Evolutionary conservation across 2,329 filamentous ascomycete genomes (phyloP).

Genomic region (Trichoderma polysporum): DNA sequence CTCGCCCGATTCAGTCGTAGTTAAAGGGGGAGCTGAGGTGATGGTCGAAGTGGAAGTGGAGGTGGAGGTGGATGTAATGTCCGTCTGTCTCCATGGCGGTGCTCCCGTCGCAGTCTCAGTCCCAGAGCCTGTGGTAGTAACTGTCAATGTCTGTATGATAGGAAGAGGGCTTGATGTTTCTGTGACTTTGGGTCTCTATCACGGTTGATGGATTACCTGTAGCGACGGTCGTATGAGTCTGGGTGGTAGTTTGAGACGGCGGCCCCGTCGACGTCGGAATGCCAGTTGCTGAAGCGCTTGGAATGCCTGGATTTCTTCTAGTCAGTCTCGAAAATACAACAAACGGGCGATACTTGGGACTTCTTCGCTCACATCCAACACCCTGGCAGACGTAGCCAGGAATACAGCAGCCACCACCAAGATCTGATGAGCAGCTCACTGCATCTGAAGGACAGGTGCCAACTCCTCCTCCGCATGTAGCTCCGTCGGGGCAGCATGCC

Average conservation of each 20-base stretch:
- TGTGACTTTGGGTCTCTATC: conserved; percentile 43
- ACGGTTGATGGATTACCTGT: conserved; percentile 41
- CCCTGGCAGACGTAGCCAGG: conserved; percentile 68
- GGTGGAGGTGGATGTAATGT: neutral
- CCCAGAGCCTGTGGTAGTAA: conserved; percentile 40
- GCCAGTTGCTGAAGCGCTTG: conserved; percentile 34
- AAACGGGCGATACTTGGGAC: neutral
- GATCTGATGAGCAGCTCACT: conserved; percentile 60
- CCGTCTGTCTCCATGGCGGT: conserved; percentile 47
- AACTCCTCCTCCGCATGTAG: conserved; percentile 62
- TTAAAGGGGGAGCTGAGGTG: neutral
- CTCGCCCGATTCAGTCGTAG: neutral
- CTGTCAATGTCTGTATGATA: conserved; percentile 38
- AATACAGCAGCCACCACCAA: conserved; percentile 76
- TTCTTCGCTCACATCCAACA: conserved; percentile 62
- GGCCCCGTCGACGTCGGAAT: conserved; percentile 22
- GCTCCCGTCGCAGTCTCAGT: conserved; percentile 40
- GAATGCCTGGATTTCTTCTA: conserved; percentile 30
- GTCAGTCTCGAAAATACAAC: neutral
- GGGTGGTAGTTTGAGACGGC: conserved; percentile 37
- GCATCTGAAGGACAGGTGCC: conserved; percentile 61
- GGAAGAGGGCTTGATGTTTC: conserved; percentile 37
- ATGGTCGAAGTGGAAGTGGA: neutral
- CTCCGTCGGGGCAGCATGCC: conserved; percentile 71
- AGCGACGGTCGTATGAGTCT: conserved; percentile 40